Base-by-base conservation (phyloP, 2,329 filamentous ascomycete species). In the Lecanosticta acicola region DNA sequence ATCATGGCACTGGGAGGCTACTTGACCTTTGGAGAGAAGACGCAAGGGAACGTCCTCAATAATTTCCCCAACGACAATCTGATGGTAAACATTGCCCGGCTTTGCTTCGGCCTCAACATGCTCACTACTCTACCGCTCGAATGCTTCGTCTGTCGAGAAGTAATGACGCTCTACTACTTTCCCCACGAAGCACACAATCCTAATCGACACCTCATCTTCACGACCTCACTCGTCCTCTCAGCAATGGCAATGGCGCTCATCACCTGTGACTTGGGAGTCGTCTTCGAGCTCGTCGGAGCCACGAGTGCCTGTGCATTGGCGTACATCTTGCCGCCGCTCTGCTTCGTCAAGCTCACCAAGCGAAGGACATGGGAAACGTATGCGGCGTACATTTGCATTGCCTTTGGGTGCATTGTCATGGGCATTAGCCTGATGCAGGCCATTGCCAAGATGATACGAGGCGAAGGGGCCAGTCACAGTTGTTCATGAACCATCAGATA, bases 81-180 rank as follows among this genome's bases (percentile, higher is more conserved):
- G 58, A 84, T 97, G 80, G 89, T 97, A 63, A 97, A 96, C 68
- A 77, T 98, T 48, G 93, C 93, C 17, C 84, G 93, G 43, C 77
- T 98, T 41, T 96, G 88, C 70, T 97, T 98, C 64, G 93, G 93
- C 1, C 78, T 98, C 56, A 98, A 98, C 75, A 98, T 98, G 93
- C 81, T 98, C 60, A 96, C 93, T 11, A 97, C 93, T 1, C 75
- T 98, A 29, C 93, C 93, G 0, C 83, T 98, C 49, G 93, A 98
- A 73, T 90, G 89, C 13, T 98, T 98, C 66, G 93, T 98, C 44
- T 98, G 93, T 68, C 81, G 93, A 61, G 93, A 96, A 68, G 90
- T 96, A 53, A 94, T 96, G 87, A 79, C 87, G 57, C 89, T 87
- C 53, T 96, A 94, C 63, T 85, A 78, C 66, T 84, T 82, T 55